Conservation (phyloP, 78 protist species). For the Dictyostelium intermedium region DNA sequence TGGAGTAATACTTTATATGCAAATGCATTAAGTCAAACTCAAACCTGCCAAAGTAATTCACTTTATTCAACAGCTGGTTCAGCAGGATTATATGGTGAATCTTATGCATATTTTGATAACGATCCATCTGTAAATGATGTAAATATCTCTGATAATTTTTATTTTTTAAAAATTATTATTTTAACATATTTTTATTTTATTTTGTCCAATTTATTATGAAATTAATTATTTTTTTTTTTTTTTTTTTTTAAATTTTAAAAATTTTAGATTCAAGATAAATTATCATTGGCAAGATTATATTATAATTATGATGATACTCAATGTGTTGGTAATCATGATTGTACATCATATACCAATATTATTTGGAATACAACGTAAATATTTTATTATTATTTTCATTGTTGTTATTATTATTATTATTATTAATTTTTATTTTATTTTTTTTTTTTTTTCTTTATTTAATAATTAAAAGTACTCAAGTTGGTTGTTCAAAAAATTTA, state of each 20-base stretch:
- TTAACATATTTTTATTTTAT: too few species aligned
- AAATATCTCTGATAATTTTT: neutral
- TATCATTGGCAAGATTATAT: neutral
- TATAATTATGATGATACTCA: constrained; percentile 54
- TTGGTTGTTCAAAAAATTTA: constrained; percentile 19
- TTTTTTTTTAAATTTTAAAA: neutral
- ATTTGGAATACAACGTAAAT: constrained; percentile 33
- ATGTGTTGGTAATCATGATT: constrained; percentile 22
- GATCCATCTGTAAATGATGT: constrained; percentile 26
- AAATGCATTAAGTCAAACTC: constrained; percentile 7
- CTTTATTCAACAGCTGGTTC: neutral
- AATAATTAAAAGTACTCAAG: neutral
- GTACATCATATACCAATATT: constrained; percentile 52
- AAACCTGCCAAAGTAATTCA: constrained; percentile 7
- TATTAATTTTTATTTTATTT: neutral
- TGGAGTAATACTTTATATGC: constrained; percentile 5
- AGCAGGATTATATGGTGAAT: constrained; percentile 29
- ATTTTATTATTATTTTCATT: neutral
- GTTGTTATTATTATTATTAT: too few species aligned
- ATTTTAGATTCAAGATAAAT: neutral
- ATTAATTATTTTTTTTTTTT: neutral
- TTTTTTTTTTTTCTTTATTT: neutral
- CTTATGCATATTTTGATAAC: neutral
- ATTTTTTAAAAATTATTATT: too few species aligned
- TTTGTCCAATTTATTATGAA: neutral